phyloP scores from a whole-genome alignment of 805 yeast genomes.

The Ascoidea asiatica region DNA sequence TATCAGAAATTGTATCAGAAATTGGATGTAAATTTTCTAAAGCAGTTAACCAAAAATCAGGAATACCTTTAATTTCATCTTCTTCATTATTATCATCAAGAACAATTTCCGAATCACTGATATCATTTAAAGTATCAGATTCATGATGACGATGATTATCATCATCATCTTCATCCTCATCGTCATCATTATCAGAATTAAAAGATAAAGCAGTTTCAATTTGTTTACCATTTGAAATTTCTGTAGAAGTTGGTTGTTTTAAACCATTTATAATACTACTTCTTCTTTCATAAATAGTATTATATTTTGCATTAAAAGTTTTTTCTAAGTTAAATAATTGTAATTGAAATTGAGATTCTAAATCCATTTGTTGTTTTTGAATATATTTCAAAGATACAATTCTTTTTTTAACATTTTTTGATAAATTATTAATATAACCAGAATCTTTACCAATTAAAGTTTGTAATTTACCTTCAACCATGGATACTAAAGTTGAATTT shows the following conservation, averaged over 20 bases:
- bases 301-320: slow-evolving; percentile 57
- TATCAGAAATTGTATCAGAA: slow-evolving; percentile 74
- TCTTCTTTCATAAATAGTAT: slow-evolving; percentile 67
- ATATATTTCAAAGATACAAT: slow-evolving; percentile 72
- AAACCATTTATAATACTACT: slow-evolving; percentile 58
- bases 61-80: slow-evolving; percentile 55
- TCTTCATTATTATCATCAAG: slow-evolving; percentile 31
- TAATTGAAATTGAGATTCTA: slow-evolving; percentile 85
- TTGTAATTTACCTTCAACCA: slow-evolving; percentile 84
- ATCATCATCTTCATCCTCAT: slow-evolving; percentile 28
- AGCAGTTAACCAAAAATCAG: slow-evolving; percentile 95
- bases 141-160: slow-evolving; percentile 25
- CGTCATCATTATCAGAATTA: slow-evolving; percentile 26
- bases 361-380: slow-evolving; percentile 64
- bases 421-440: slow-evolving; percentile 72
- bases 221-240: slow-evolving; percentile 65
- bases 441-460: slow-evolving; percentile 74
- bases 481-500: slow-evolving; percentile 71
- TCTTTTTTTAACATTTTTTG: slow-evolving; percentile 58
- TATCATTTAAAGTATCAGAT: slow-evolving; percentile 15
- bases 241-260: slow-evolving; percentile 65
- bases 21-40: slow-evolving; percentile 74
- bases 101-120: slow-evolving; percentile 13
- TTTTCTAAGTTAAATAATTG: slow-evolving; percentile 81
- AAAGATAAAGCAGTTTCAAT: slow-evolving; percentile 44